Percentiles rank a stretch among this genome's conserved stretches.
phyloP scores from a whole-genome alignment of 148 eudicot species.

The Vaccinium vitisidaea region DNA sequence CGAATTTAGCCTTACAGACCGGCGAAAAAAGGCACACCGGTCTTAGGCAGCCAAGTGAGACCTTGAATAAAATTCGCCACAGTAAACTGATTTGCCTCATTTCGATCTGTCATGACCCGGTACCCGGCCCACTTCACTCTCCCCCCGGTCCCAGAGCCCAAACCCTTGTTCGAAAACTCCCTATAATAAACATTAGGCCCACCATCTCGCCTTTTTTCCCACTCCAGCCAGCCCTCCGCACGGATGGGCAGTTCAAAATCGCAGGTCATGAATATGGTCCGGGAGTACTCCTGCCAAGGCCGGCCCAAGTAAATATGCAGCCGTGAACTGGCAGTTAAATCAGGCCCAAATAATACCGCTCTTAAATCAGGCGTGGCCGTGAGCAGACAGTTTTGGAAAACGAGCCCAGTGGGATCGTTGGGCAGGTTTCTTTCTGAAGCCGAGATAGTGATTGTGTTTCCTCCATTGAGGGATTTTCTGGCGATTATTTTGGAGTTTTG shows the following conservation, averaged over 20 bases:
- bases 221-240: slow-evolving; percentile 52
- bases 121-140: slow-evolving; percentile 69
- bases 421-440: slow-evolving; percentile 30
- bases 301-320: slow-evolving; percentile 59
- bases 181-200: slow-evolving; percentile 40
- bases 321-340: slow-evolving; percentile 30
- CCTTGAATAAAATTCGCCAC: slow-evolving; percentile 54
- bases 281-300: slow-evolving; percentile 62
- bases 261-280: slow-evolving; percentile 47
- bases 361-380: neutral
- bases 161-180: slow-evolving; percentile 56
- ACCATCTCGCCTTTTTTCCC: slow-evolving; percentile 36
- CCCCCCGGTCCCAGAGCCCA: slow-evolving; percentile 31
- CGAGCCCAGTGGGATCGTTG: slow-evolving; percentile 24
- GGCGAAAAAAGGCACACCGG: slow-evolving; percentile 25
- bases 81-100: slow-evolving; percentile 25
- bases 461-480: slow-evolving; percentile 32
- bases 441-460: slow-evolving; percentile 29
- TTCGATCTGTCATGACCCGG: slow-evolving; percentile 24
- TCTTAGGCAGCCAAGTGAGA: slow-evolving; percentile 31
- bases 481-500: slow-evolving; percentile 55
- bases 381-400: slow-evolving; percentile 47
- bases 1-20: slow-evolving; percentile 9
- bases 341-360: slow-evolving; percentile 48
- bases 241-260: slow-evolving; percentile 31